Evolutionary conservation across 192 early-diverging fungal species (phyloP), one percentile per base, ranked within the genome.

Genomic region (Dissophora ornata): DNA sequence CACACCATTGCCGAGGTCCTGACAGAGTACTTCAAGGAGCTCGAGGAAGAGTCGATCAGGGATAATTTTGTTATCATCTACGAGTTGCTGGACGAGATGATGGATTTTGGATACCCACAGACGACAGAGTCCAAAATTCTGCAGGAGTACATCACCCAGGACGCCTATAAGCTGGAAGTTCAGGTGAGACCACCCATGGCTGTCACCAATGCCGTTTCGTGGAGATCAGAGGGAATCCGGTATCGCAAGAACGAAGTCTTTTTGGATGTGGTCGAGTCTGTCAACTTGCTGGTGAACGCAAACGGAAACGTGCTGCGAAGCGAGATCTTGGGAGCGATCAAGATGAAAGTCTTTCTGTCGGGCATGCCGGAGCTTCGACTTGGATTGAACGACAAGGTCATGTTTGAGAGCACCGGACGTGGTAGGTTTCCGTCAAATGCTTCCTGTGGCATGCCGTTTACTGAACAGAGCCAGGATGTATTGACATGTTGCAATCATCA

Each of bases 191-290:
- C 94, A 32, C 95, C 97, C 10, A 93, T 95, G 85, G 91, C 92
- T 4, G 97, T 95, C 57, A 99, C 98, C 21, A 95, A 95, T 28
- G 94, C 94, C 1, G 94, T 94, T 44, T 90, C 93, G 34, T 99
- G 96, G 96, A 82, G 98, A 40, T 83, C 94, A 62, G 91, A 93
- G 32, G 97, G 95, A 57, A 97, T 99, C 63, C 90, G 88, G 67
- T 97, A 99, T 81, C 88, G 95, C 62, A 98, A 98, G 83, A 99
- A 99, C 77, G 98, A 99, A 79, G 96, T 93, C 13, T 99, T 99
- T 84, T 84, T 99, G 21, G 98, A 99, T 83, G 97, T 99, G 21
- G 93, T 99, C 54, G 98, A 99, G 79, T 92, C 90, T 44, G 96
- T 99, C 40, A 99, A 99, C 70, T 66, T 98, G 62, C 81, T 99